Conservation (phyloP, 73 alveolate genomes). For the Tetrahymena elliotti region DNA sequence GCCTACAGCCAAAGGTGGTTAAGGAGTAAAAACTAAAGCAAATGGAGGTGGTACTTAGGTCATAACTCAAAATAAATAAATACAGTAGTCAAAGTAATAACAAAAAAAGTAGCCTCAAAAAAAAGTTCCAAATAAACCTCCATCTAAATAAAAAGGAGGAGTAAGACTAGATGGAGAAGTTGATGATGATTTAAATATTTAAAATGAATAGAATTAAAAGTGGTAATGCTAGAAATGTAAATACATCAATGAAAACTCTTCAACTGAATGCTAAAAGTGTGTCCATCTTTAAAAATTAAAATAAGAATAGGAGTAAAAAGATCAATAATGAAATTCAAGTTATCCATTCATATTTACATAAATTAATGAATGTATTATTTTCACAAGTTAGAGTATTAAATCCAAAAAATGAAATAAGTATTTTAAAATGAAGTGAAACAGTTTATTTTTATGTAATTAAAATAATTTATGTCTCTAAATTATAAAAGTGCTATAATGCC, state of each 20-base stretch:
- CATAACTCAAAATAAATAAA: neutral
- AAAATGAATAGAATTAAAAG: neutral
- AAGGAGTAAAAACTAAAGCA: neutral
- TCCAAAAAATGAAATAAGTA: no score
- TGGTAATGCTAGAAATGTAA: neutral
- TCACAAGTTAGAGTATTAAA: no score
- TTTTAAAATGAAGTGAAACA: no score
- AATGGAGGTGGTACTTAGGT: neutral
- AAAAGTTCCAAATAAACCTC: neutral
- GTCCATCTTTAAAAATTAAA: neutral
- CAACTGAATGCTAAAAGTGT: neutral
- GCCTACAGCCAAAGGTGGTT: neutral
- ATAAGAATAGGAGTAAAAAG: neutral
- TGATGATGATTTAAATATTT: neutral
- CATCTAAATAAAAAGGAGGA: neutral
- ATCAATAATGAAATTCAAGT: neutral
- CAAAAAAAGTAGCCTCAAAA: neutral
- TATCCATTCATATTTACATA: no score
- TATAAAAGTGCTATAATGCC: no score
- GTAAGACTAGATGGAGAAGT: neutral
- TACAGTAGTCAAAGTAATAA: neutral
- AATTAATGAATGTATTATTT: no score
- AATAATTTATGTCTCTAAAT: no score
- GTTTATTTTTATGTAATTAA: no score
- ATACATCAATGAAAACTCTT: neutral